Conservation (phyloP, 371 early-diverging fungal genomes). For the Mortierella sp. region DNA sequence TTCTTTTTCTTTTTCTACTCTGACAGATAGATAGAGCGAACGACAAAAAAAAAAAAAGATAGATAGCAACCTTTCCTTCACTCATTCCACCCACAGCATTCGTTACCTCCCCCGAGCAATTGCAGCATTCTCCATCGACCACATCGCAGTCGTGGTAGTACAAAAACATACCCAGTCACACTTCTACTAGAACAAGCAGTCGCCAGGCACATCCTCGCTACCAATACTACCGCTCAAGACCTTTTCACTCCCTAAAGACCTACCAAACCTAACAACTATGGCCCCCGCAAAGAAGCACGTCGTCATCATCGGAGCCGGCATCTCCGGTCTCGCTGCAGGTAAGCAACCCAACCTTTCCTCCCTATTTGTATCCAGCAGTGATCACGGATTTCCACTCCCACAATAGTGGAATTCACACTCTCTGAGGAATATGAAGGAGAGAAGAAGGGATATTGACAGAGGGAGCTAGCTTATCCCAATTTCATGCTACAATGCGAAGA, state of each 20-base stretch:
- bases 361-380: conserved; percentile 3
- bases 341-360: conserved; percentile 5
- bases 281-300: conserved; percentile 37
- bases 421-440: conserved; percentile 1
- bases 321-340: conserved; percentile 58
- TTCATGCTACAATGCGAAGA: background rate
- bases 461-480: background rate
- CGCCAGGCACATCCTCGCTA: background rate
- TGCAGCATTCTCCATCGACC: background rate
- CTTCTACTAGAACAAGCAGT: background rate
- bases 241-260: too few relatives aligned
- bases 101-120: background rate
- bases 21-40: background rate
- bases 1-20: background rate
- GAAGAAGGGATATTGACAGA: background rate
- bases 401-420: background rate
- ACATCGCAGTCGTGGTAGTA: background rate
- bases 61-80: background rate
- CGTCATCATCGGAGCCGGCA: conserved; percentile 56
- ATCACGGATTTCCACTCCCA: background rate
- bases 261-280: conserved; percentile 13
- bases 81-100: background rate
- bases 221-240: background rate
- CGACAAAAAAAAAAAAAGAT: background rate
- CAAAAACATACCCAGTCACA: conserved; percentile 13